phyloP scores from a whole-genome alignment of 352 stramenopile genomes.

The Thraustotheca clavata region DNA sequence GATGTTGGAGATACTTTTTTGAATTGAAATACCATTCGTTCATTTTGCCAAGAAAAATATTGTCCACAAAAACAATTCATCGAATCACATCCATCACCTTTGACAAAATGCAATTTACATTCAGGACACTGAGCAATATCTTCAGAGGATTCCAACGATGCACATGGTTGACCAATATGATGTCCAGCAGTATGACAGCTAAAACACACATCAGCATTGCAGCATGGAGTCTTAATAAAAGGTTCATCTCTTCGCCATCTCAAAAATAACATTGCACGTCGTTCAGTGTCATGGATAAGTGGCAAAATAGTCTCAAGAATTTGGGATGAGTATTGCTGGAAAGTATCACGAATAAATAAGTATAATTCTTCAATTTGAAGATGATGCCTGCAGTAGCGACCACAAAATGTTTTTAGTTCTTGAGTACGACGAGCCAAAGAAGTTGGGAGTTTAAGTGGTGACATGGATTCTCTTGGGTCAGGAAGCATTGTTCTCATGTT shows the following conservation, averaged over 20 bases:
- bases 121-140: constrained; percentile 15
- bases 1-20: background rate
- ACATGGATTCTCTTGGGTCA: background rate
- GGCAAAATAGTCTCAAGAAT: background rate
- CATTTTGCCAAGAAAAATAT: constrained; percentile 9
- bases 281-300: background rate
- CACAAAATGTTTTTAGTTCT: background rate
- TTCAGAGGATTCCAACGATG: background rate
- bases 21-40: background rate
- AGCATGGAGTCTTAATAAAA: constrained; percentile 13
- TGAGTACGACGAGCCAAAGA: background rate
- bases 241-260: background rate
- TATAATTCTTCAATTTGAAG: background rate
- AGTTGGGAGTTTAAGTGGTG: background rate
- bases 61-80: constrained; percentile 23
- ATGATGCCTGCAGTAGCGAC: background rate
- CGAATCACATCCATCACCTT: constrained; percentile 23
- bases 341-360: background rate
- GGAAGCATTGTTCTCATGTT: background rate
- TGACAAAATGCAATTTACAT: constrained; percentile 21
- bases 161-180: constrained; percentile 14
- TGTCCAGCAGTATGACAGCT: constrained; percentile 13
- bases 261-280: background rate
- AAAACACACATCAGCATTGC: constrained; percentile 15
- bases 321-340: background rate